Base-by-base conservation (phyloP, 75 land plant genomes). In the Cupressus sempervirens region DNA sequence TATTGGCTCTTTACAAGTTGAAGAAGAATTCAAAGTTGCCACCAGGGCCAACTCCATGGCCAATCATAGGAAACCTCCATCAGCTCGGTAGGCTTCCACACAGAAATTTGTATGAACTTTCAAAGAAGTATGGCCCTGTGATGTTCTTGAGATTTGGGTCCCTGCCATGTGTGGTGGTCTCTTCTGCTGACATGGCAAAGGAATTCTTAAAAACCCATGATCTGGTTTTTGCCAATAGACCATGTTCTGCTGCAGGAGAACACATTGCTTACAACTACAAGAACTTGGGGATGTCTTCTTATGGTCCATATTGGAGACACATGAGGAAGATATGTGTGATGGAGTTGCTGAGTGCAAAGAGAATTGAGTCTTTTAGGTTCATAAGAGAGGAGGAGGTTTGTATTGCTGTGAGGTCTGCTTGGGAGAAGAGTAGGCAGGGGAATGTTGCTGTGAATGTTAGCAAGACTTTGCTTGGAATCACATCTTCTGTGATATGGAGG, bases 381-480 rank as follows among this genome's bases (percentile, higher is more conserved):
- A n/a, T 81, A 11, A 45, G 82, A 13, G 54, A 81, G 82, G 35
- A 50, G 13, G 82, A 81, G 56, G 15, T 81, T 20, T 81, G 35
- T 50, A 7, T 45, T 6, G 52, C 45, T 26, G 32, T 81, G 30
- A 30, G 16, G 23, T 52, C 52, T 32, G 26, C 50, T n/a, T 81
- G 82, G 82, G 75, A 40, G 75, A 67, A 62, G 18, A 84, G 85
- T 41, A 83, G 52, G 4, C 12, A 52, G n/a, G 65, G 46, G 3
- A 18, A 50, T 3, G 46, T 14, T 20, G 67, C 68, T 14, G 89
- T 90, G 53, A 84, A 90, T 65, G 29, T 90, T 23, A 88, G 86
- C 54, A 81, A 85, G 45, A 86, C 46, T 40, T 18, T 88, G 1
- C 36, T 70, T 0, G 34, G 84, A 1, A 41, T 88, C 3, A 80